phyloP scores from a whole-genome alignment of 345 rosid species.

The Bruguiera parviflora region DNA sequence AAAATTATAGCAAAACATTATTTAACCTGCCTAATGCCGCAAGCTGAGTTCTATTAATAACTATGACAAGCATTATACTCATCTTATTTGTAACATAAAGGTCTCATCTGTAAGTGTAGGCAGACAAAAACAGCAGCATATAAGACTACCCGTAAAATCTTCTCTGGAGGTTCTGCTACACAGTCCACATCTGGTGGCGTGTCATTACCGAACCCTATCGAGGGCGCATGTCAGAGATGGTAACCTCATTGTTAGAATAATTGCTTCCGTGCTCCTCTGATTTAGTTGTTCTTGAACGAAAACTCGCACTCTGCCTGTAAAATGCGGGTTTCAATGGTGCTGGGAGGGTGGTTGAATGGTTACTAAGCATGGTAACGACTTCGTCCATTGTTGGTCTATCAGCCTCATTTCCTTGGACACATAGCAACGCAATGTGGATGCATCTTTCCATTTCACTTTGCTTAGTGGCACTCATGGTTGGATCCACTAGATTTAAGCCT shows the following conservation, averaged over 20 bases:
- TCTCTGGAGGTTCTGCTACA: too few relatives aligned
- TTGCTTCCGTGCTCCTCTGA: background rate
- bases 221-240: conserved; percentile 23
- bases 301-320: conserved; percentile 10
- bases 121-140: too few relatives aligned
- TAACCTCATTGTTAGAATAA: conserved; percentile 17
- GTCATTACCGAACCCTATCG: background rate
- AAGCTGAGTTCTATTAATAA: too few relatives aligned
- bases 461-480: conserved; percentile 23
- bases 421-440: conserved; percentile 51
- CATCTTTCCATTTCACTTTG: conserved; percentile 40
- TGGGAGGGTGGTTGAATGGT: conserved; percentile 36
- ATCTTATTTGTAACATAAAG: too few relatives aligned
- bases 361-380: conserved; percentile 43
- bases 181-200: too few relatives aligned
- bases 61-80: too few relatives aligned
- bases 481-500: conserved; percentile 32
- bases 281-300: conserved; percentile 8
- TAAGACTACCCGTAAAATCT: too few relatives aligned
- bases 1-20: too few relatives aligned
- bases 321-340: conserved; percentile 44
- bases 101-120: too few relatives aligned
- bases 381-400: conserved; percentile 49
- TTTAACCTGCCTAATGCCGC: too few relatives aligned
- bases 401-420: conserved; percentile 47